phyloP scores from a whole-genome alignment of 2,329 filamentous ascomycete species.

The Dissoconium aciculare region DNA sequence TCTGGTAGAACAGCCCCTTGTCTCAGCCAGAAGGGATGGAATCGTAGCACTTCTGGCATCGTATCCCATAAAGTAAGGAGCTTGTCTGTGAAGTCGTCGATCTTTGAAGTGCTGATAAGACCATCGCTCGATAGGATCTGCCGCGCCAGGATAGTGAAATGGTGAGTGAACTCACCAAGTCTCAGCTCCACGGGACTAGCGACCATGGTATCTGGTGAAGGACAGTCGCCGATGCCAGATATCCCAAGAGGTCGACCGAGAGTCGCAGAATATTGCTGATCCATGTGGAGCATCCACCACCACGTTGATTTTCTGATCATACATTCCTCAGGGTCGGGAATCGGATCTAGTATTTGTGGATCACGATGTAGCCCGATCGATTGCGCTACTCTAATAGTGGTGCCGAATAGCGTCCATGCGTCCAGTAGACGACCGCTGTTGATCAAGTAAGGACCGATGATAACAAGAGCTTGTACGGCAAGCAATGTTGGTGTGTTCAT shows the following conservation, averaged over 20 bases:
- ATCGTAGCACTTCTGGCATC: conserved; percentile 33
- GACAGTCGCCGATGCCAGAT: conserved; percentile 35
- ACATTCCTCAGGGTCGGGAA: conserved; percentile 28
- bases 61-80: conserved; percentile 31
- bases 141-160: conserved; percentile 34
- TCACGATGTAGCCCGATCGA: conserved; percentile 37
- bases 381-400: conserved; percentile 35
- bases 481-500: conserved; percentile 34
- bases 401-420: conserved; percentile 36
- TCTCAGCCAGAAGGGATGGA: conserved; percentile 32
- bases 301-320: conserved; percentile 31
- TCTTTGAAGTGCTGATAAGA: conserved; percentile 28
- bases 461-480: conserved; percentile 32
- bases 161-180: conserved; percentile 32
- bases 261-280: conserved; percentile 37
- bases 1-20: conserved; percentile 27
- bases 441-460: conserved; percentile 36
- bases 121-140: conserved; percentile 32
- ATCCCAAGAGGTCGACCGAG: conserved; percentile 36
- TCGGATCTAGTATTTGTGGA: conserved; percentile 31
- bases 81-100: conserved; percentile 34
- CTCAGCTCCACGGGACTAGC: conserved; percentile 31
- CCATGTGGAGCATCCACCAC: conserved; percentile 41
- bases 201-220: conserved; percentile 31
- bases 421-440: conserved; percentile 37